phyloP scores from a whole-genome alignment of 1,284 basidiomycete species.

The Ceratobasidium papillatum region DNA sequence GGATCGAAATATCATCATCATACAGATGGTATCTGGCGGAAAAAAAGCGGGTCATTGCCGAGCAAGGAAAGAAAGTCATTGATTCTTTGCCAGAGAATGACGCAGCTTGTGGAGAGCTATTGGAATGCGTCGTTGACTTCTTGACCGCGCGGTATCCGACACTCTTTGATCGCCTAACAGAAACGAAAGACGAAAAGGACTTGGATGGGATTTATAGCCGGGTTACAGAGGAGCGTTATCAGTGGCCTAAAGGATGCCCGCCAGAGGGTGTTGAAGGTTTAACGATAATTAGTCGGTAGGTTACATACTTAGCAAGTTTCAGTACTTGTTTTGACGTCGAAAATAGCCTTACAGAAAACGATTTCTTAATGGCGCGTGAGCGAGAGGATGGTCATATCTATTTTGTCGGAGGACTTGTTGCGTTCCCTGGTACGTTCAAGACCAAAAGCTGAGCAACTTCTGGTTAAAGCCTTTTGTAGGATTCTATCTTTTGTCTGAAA shows the following conservation, averaged over 20 bases:
- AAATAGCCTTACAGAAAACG: constrained; percentile 54
- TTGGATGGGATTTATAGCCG: constrained; percentile 53
- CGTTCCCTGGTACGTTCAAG: constrained; percentile 51
- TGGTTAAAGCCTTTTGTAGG: constrained; percentile 46
- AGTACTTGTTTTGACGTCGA: neutral
- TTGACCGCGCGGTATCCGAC: constrained; percentile 56
- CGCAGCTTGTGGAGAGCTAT: constrained; percentile 54
- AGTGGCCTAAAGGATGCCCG: constrained; percentile 24
- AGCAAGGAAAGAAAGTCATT: constrained; percentile 53
- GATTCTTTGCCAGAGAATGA: constrained; percentile 56
- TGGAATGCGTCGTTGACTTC: constrained; percentile 54
- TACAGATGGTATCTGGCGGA: constrained; percentile 55
- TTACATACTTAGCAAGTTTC: neutral
- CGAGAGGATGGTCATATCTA: constrained; percentile 55
- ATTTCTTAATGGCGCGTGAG: constrained; percentile 56
- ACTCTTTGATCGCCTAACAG: constrained; percentile 49
- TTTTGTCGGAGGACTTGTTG: constrained; percentile 55
- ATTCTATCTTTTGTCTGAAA: constrained; percentile 54
- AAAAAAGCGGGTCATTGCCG: constrained; percentile 53
- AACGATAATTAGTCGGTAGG: constrained; percentile 49
- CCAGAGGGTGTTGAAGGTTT: constrained; percentile 52
- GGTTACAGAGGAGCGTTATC: constrained; percentile 50
- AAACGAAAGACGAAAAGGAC: constrained; percentile 29
- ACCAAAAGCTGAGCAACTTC: neutral
- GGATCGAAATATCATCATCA: constrained; percentile 58